These are phyloP conservation scores for Ilyonectria sp. DNA, from an alignment of 2,329 filamentous ascomycete genomes.

Conservation along the genomic window DNA sequence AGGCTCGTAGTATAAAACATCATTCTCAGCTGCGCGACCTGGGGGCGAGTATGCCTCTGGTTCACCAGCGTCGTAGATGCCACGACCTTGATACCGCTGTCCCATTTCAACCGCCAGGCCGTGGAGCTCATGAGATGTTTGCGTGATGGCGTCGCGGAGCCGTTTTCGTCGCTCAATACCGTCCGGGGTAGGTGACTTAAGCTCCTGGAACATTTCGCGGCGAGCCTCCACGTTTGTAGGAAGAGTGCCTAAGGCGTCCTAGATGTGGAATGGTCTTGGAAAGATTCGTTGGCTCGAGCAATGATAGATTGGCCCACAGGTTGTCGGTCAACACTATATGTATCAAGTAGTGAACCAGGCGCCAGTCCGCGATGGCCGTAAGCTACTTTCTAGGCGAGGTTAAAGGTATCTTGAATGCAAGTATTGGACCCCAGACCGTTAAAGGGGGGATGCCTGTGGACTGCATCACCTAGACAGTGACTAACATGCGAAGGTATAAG, in stretches of 20 bases:
- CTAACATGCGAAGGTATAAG: constrained; percentile 39
- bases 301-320: constrained; percentile 65
- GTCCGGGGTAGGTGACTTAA: too few relatives aligned
- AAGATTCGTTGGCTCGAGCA: constrained; percentile 69
- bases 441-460: constrained; percentile 70
- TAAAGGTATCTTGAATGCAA: constrained; percentile 70
- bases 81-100: too few relatives aligned
- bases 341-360: constrained; percentile 56
- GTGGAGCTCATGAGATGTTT: too few relatives aligned
- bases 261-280: constrained; percentile 66
- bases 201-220: too few relatives aligned
- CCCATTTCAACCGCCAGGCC: too few relatives aligned
- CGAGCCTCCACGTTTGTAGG: too few relatives aligned
- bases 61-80: too few relatives aligned
- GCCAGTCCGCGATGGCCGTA: constrained; percentile 58
- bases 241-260: constrained; percentile 65
- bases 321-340: constrained; percentile 63
- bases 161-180: too few relatives aligned
- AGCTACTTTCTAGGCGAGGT: constrained; percentile 70
- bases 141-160: too few relatives aligned
- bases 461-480: constrained; percentile 71
- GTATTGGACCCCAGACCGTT: constrained; percentile 73
- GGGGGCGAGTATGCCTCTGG: too few relatives aligned
- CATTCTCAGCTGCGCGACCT: too few relatives aligned
- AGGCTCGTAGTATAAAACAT: too few relatives aligned